Conservation (phyloP, 2,329 filamentous ascomycete species). For the Diaporthe aspalathi region DNA sequence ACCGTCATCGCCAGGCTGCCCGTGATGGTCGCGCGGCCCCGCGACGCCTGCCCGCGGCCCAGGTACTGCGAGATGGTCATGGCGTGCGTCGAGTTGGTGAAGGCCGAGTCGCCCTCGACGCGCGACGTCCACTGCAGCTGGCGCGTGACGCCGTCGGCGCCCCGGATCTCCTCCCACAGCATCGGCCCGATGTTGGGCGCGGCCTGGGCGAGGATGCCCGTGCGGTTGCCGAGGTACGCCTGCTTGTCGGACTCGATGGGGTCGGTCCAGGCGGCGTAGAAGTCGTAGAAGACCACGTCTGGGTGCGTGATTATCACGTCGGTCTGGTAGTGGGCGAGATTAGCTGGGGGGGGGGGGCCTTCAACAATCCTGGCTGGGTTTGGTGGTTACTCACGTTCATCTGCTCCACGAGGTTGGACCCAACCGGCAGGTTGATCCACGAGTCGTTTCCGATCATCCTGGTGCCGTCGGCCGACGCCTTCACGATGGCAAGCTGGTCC, state of each 20-base stretch:
- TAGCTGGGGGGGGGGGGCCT: not conserved
- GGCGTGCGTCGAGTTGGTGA: conserved; percentile 48
- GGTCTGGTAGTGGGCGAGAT: conserved; percentile 45
- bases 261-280: conserved; percentile 68
- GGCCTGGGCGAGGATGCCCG: conserved; percentile 73
- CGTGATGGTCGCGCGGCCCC: conserved; percentile 71
- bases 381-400: conserved; percentile 44
- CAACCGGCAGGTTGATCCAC: conserved; percentile 69
- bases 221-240: conserved; percentile 60
- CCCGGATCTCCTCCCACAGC: conserved; percentile 68
- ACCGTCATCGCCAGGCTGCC: conserved; percentile 68
- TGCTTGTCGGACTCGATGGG: conserved; percentile 57
- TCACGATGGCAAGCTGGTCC: conserved; percentile 66
- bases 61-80: conserved; percentile 72
- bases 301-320: conserved; percentile 59
- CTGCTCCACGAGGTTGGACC: conserved; percentile 69
- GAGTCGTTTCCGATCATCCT: conserved; percentile 61
- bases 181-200: conserved; percentile 74
- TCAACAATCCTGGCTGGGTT: too few species aligned
- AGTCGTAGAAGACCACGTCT: conserved; percentile 69
- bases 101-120: conserved; percentile 46
- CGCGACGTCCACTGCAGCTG: conserved; percentile 75
- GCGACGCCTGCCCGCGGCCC: conserved; percentile 70
- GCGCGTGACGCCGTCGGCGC: conserved; percentile 68
- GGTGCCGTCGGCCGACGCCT: conserved; percentile 60